A percentile compares a stretch with the other conserved stretches of the same genome.
These are phyloP conservation scores for Candida sp. DNA, from an alignment of 1,139 yeast species.

Conservation along the genomic window DNA sequence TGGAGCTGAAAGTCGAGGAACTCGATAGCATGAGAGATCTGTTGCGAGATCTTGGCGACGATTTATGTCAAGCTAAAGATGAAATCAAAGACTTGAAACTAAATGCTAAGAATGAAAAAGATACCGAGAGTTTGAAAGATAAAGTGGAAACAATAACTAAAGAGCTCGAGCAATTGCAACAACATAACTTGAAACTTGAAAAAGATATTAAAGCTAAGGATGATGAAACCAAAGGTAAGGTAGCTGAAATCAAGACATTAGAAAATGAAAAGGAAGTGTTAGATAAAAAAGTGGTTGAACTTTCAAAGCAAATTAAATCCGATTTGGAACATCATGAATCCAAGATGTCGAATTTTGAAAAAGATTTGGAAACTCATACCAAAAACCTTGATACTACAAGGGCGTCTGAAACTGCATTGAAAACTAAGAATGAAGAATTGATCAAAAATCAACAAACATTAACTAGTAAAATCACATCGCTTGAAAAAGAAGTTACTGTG, in stretches of 20 bases:
- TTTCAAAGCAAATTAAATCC: constrained; percentile 1
- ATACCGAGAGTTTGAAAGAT: constrained; percentile 6
- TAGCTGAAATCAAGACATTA: neutral
- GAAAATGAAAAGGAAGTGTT: constrained; percentile 1
- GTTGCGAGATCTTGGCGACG: constrained; percentile 72
- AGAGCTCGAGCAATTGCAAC: constrained; percentile 4
- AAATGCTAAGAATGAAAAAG: constrained; percentile 1
- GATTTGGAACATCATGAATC: constrained; percentile 7
- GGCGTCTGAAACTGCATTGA: constrained; percentile 6
- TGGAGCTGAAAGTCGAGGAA: constrained; percentile 42
- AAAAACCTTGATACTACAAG: constrained; percentile 1
- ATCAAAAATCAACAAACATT: constrained; percentile 4
- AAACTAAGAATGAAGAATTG: constrained; percentile 5
- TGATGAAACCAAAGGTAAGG: constrained; percentile 1
- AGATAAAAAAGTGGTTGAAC: neutral
- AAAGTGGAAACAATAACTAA: constrained; percentile 12
- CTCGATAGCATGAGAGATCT: constrained; percentile 63
- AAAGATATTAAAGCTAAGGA: constrained; percentile 3
- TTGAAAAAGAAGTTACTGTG: constrained; percentile 17
- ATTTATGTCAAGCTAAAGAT: constrained; percentile 58
- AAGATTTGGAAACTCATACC: constrained; percentile 1
- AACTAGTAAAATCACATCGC: constrained; percentile 4
- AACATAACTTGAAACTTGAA: constrained; percentile 2
- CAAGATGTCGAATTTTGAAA: constrained; percentile 6
- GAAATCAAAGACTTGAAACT: constrained; percentile 22